Evolutionary conservation across 2,329 filamentous ascomycete genomes (phyloP), one percentile per base, ranked within the genome.

Genomic region (Malbranchea cinnamomea): DNA sequence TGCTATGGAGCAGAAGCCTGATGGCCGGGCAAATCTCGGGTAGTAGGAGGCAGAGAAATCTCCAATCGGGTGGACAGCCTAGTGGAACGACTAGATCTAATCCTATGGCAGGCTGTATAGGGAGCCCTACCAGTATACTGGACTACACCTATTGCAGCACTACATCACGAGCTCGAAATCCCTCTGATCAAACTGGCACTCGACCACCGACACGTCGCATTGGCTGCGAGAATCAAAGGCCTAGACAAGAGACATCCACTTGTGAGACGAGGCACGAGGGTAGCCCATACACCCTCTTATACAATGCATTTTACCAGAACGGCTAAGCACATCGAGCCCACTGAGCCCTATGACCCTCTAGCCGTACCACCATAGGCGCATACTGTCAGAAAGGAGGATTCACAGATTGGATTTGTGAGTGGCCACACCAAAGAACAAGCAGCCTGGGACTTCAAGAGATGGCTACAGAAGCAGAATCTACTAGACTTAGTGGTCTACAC

Each of bases 211-310:
- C 30, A 33, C 18, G 11, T 31, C 5, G 14, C 34, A 8, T 35
- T 38, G 30, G 36, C 37, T 7, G 30, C 31, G 12, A 33, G 39
- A 23, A 34, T 41, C 23, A 36, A 34, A 23, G 29, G 33, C 8
- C 29, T 41, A 15, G 35, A 44, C 27, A 19, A 26, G 15, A 28
- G 30, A 18, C 36, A 41, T 20, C 40, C 38, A 11, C 37, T 44
- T 2, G 39, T 27, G 30, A 28, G 8, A 17, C 26, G 26, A 8
- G 6, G 13, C 16, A 13, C 26, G 6, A 28, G 12, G 10, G 9
- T 13, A 13, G 26, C 12, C 6, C 16, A 16, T 15, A 17, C 6
- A 8, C 12, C 13, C 9, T 13, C 26, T 10, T 17, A 28, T 13
- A 28, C 12, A 6, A 17, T 15, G 6, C 26, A 15, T 13, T 13